These are phyloP conservation scores for Suhomyces xylopsoci DNA, from an alignment of 805 yeast genomes.

Conservation along the genomic window DNA sequence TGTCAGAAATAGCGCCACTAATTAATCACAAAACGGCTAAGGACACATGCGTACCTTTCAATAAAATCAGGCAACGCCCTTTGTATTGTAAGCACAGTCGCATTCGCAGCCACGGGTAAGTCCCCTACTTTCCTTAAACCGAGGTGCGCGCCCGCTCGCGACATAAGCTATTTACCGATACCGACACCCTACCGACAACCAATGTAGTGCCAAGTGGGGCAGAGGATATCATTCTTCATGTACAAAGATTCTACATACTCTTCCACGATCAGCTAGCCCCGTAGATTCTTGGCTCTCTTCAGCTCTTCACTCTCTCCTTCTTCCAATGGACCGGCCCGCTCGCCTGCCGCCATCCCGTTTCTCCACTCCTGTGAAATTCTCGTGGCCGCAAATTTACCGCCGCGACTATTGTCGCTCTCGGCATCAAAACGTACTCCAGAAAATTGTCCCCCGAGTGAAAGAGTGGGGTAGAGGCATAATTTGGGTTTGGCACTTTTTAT, in stretches of 20 bases:
- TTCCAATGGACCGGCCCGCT: neutral
- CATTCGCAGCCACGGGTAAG: neutral
- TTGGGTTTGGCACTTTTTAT: neutral
- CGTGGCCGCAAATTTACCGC: neutral
- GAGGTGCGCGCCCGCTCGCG: neutral
- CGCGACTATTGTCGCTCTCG: neutral
- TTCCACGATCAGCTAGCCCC: neutral
- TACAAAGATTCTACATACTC: neutral
- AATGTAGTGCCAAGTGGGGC: neutral
- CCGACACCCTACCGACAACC: neutral
- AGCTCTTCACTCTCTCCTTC: neutral
- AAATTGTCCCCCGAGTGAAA: neutral
- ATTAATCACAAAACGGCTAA: neutral
- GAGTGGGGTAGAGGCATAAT: constrained; percentile 4
- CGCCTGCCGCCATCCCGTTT: neutral
- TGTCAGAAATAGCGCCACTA: neutral
- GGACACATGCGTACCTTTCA: neutral
- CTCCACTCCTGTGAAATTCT: neutral
- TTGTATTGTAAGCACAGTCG: neutral
- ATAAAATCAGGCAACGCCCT: neutral
- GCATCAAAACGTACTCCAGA: neutral
- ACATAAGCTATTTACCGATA: neutral
- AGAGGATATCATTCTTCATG: neutral
- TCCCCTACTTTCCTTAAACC: neutral
- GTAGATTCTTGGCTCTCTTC: neutral